These are phyloP conservation scores for Centaurea solstitialis DNA, from an alignment of 129 eudicot genomes.

Conservation along the genomic window DNA sequence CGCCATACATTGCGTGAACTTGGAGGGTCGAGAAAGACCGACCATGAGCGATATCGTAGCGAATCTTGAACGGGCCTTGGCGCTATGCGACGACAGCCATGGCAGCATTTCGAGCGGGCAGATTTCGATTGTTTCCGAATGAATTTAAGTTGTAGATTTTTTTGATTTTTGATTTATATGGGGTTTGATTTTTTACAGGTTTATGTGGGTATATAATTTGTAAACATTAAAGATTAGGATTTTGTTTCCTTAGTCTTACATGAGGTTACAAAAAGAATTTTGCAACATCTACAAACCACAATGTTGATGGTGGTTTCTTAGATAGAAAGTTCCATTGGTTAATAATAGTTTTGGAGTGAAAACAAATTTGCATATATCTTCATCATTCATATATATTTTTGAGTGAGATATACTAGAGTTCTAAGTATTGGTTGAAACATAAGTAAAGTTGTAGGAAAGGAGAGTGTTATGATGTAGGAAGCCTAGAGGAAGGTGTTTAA, in stretches of 20 bases:
- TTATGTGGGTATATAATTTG: conserved; percentile 31
- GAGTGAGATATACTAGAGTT: neutral
- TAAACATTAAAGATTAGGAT: conserved; percentile 27
- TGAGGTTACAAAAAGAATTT: conserved; percentile 23
- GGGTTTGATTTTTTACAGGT: conserved; percentile 22
- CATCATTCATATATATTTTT: neutral
- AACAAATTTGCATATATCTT: neutral
- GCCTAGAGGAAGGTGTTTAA: conserved; percentile 4
- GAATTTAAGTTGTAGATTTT: conserved; percentile 5
- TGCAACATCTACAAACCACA: conserved; percentile 24
- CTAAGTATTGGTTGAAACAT: neutral
- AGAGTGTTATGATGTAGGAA: conserved; percentile 5
- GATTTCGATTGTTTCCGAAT: conserved; percentile 77
- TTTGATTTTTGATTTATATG: conserved; percentile 13
- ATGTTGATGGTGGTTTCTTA: conserved; percentile 9
- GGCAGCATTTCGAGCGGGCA: conserved; percentile 83
- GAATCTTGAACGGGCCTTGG: conserved; percentile 82
- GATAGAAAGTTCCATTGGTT: neutral
- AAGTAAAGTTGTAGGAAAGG: neutral
- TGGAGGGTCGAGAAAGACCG: conserved; percentile 90
- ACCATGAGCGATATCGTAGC: conserved; percentile 85
- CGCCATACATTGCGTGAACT: conserved; percentile 87
- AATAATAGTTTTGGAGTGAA: neutral
- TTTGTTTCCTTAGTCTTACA: conserved; percentile 25
- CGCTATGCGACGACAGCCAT: conserved; percentile 70